Conservation (phyloP, 2,329 filamentous ascomycete species). For the Exophiala mesophila region DNA sequence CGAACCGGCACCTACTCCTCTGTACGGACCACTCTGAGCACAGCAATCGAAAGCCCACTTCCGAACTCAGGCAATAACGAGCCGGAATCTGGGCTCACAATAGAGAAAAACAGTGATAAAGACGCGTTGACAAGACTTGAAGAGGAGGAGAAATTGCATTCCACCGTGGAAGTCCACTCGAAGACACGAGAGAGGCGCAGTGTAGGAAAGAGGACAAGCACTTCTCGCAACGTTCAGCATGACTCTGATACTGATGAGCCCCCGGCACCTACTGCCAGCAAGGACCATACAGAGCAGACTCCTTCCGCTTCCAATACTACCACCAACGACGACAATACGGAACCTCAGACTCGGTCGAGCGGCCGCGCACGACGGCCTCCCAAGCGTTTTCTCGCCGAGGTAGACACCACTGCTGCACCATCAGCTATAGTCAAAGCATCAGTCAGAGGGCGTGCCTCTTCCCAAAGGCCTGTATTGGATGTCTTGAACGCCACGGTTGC, state of each 20-base stretch:
- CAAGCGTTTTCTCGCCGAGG: slow-evolving; percentile 1
- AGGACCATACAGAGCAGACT: background rate
- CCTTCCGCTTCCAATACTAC: too few relatives aligned
- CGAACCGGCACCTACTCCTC: slow-evolving; percentile 21
- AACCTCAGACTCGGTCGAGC: slow-evolving; percentile 9
- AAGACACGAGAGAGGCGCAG: background rate
- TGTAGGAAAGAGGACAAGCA: too few relatives aligned
- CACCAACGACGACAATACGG: background rate
- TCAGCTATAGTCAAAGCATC: slow-evolving; percentile 1
- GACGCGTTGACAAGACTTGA: background rate
- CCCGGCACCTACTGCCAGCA: background rate
- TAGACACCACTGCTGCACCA: background rate
- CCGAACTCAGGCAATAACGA: background rate
- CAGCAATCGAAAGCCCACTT: background rate
- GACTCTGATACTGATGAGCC: background rate
- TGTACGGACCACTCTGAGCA: slow-evolving; percentile 14
- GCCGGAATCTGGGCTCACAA: background rate
- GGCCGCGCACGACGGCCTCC: slow-evolving; percentile 7
- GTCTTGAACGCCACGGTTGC: background rate
- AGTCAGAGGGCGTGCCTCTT: background rate
- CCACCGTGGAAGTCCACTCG: background rate
- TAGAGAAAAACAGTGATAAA: background rate
- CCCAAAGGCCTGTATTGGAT: background rate
- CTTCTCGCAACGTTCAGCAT: background rate
- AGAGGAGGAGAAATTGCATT: background rate